Base-by-base conservation (phyloP, 2,329 filamentous ascomycete genomes). In the Davidsoniella australis region DNA sequence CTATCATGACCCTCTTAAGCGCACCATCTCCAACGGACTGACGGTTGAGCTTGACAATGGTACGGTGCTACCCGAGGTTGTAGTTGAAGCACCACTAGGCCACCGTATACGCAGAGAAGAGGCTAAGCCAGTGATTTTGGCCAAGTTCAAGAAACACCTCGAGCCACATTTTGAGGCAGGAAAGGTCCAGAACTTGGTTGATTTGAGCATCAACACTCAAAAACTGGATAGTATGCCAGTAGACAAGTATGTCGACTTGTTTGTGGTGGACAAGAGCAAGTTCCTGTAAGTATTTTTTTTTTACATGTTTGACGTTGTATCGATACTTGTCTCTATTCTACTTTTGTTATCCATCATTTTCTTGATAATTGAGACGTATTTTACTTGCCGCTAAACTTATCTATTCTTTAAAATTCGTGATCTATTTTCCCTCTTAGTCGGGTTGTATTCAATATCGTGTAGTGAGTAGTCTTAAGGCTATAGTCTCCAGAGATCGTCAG, bases 1-100 rank as follows among this genome's bases (percentile, higher is more conserved):
- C 67, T 98, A 98, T 78, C 91, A 98, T 64, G 76, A 96, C 71
- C 86, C 91, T 26, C 71, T 75, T 57, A 85, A 93, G 71, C 85
- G 91, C 59, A 95, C 87, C 66, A 98, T 98, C 68, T 86, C 87
- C 65, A 98, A 98, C 70, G 91, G 88, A 7, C 73, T 98, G 56
- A 95, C 88, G 26, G 88, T 98, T 52, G 89, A 82, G 60, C 75
- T 98, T 58, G 91, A 94, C 65, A 89, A 96, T 63, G 91, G 91
- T 59, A 94, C 87, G 43, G 74, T 91, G 8, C 73, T 96, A 36
- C 82, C 89, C 18, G 91, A 98, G 70, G 79, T 93, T 53, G 82
- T 84, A 45, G 84, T 98, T 49, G 88, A 95, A 72, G 89, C 91
- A 52, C 91, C 91, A 51, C 78, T 98, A 39, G 91, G 91, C 59